A percentile compares a stretch with the other conserved stretches of the same genome.
phyloP scores from a whole-genome alignment of 2,329 filamentous ascomycete species.

The Penicillium italicum region DNA sequence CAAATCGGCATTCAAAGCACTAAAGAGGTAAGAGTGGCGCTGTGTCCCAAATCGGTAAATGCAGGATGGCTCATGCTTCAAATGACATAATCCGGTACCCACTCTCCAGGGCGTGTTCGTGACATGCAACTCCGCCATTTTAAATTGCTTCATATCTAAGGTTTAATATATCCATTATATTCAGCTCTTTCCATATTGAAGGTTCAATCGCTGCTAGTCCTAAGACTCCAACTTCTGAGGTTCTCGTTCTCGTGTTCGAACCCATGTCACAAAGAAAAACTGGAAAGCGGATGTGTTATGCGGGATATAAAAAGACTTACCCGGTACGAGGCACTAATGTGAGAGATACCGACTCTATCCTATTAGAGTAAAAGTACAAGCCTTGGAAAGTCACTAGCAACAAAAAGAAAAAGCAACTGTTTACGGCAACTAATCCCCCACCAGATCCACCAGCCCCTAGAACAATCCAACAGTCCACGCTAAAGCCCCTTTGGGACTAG shows the following conservation, averaged over 20 bases:
- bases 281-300: not conserved
- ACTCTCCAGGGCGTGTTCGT: not conserved
- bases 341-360: not conserved
- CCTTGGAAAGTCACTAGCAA: not conserved
- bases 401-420: not conserved
- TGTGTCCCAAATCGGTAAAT: slow-evolving; percentile 9
- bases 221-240: not conserved
- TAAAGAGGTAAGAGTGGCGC: slow-evolving; percentile 1
- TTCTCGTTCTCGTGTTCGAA: not conserved
- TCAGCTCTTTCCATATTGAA: not conserved
- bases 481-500: not conserved
- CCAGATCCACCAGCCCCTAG: not conserved
- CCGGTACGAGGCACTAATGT: not conserved
- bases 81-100: slow-evolving; percentile 4
- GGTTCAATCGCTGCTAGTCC: not conserved
- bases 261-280: not conserved
- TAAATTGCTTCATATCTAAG: not conserved
- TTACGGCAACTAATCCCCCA: not conserved
- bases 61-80: slow-evolving; percentile 10
- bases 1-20: not conserved
- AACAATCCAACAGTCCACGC: not conserved
- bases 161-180: not conserved
- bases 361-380: not conserved
- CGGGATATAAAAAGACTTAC: not conserved
- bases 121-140: not conserved